Evolutionary conservation across 1,139 yeast species (phyloP).

Genomic region (Diutina neorugosa): DNA sequence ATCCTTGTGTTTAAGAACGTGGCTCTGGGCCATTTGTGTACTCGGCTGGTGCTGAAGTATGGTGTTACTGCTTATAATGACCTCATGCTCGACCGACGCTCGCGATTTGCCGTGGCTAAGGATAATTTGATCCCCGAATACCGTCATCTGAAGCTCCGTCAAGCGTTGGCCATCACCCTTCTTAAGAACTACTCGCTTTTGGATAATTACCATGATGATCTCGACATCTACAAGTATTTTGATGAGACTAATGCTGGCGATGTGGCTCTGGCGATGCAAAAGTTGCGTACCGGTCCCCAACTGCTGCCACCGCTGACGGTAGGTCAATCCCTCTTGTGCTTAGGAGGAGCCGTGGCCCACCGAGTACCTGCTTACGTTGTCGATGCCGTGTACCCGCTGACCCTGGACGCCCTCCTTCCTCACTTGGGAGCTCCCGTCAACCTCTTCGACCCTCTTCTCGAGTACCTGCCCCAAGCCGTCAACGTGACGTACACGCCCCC

Average conservation of each 20-base stretch:
- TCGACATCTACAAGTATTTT: slow-evolving; percentile 15
- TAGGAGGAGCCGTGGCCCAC: slow-evolving; percentile 55
- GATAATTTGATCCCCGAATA: slow-evolving; percentile 45
- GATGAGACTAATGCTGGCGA: slow-evolving; percentile 81
- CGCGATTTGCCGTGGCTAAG: slow-evolving; percentile 72
- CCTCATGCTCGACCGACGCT: slow-evolving; percentile 45
- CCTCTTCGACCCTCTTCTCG: slow-evolving; percentile 82
- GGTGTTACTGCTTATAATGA: slow-evolving; percentile 57
- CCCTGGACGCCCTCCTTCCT: slow-evolving; percentile 63
- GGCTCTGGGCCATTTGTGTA: slow-evolving; percentile 34
- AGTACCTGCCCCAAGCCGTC: slow-evolving; percentile 83
- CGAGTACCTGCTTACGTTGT: slow-evolving; percentile 41
- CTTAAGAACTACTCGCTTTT: slow-evolving; percentile 57
- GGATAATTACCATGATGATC: slow-evolving; percentile 17
- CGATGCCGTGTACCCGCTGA: slow-evolving; percentile 62
- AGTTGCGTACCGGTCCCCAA: slow-evolving; percentile 24
- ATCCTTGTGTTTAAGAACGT: slow-evolving; percentile 42
- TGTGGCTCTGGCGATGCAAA: slow-evolving; percentile 48
- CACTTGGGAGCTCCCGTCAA: slow-evolving; percentile 77
- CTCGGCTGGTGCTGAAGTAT: slow-evolving; percentile 53
- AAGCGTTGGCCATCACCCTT: slow-evolving; percentile 64
- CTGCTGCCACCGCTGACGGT: slow-evolving; percentile 38
- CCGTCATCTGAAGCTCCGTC: slow-evolving; percentile 48
- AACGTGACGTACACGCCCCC: slow-evolving; percentile 56
- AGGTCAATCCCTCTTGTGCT: slow-evolving; percentile 35